A percentile compares a stretch with the other conserved stretches of the same genome.
These are phyloP conservation scores for Pythium plurisporium DNA, from an alignment of 352 stramenopile species.

Conservation along the genomic window DNA sequence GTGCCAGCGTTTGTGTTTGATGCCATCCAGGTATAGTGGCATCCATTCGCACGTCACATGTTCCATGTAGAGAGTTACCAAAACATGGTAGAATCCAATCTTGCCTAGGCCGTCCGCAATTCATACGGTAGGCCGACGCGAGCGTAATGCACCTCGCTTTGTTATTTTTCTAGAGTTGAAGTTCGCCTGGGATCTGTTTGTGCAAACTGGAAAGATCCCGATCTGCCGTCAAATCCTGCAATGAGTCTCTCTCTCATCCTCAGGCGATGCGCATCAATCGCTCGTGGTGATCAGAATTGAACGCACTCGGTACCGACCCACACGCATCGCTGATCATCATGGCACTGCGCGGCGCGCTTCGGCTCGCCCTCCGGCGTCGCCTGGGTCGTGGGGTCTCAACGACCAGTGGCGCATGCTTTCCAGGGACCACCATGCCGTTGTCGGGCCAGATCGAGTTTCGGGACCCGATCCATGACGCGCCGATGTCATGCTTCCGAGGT, in stretches of 20 bases:
- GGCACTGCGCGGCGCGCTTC: neutral
- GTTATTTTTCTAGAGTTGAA: conserved; percentile 1
- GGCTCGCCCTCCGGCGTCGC: neutral
- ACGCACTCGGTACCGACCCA: too few relatives aligned
- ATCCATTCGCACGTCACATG: conserved; percentile 3
- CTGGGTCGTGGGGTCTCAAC: too few relatives aligned
- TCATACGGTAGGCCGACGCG: too few relatives aligned
- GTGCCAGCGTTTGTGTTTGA: conserved; percentile 90
- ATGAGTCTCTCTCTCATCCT: neutral
- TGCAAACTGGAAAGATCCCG: neutral
- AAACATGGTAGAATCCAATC: conserved; percentile 8
- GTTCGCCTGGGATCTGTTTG: conserved; percentile 6
- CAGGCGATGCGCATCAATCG: neutral
- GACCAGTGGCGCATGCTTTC: conserved; percentile 48
- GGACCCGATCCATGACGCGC: conserved; percentile 72
- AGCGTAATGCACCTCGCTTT: neutral
- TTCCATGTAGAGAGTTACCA: neutral
- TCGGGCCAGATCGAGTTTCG: conserved; percentile 87
- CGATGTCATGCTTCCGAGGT: conserved; percentile 90
- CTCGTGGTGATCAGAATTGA: neutral
- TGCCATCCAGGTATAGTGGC: conserved; percentile 61
- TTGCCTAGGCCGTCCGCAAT: too few relatives aligned
- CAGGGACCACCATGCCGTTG: conserved; percentile 84
- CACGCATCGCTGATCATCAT: too few relatives aligned
- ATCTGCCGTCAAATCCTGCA: conserved; percentile 1